Evolutionary conservation across 2,329 filamentous ascomycete species (phyloP), one percentile per base, ranked within the genome.

Genomic region (Pseudocercospora vitis): DNA sequence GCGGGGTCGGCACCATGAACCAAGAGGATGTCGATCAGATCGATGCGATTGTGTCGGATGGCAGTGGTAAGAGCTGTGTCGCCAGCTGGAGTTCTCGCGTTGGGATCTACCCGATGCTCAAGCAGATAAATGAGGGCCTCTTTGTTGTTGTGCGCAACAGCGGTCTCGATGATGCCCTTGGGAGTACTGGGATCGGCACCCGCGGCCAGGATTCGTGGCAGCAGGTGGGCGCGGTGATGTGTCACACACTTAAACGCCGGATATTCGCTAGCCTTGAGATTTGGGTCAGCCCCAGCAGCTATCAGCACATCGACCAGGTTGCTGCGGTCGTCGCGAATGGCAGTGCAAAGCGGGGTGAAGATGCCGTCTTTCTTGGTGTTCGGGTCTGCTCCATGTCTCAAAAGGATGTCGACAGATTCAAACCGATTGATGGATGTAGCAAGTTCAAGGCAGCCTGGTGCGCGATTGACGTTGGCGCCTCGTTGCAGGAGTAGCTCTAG

Each of bases 221-320:
- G 74, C 63, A 82, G 81, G 14, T 86, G 81, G 0, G 80, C 71
- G 19, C 84, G 78, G 65, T 83, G 78, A 65, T 87, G 84, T 0
- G 84, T 86, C 19, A 88, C 78, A 56, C 84, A 87, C 66, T 87
- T 87, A 76, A 84, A 87, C 3, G 79, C 74, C 0, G 85, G 85
- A 62, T 84, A 86, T 63, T 87, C 84, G 40, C 80, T 78, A 0
- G 83, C 82, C 5, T 77, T 77, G 16, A 76, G 65, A 55, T 82
- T 80, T 12, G 79, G 75, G 58, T 81, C 73, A 5, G 78, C 80
- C 6, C 75, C 76, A 26, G 78, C 74, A 37, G 71, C 71, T 24
- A 81, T 75, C 71, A 88, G 76, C 9, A 86, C 77, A 11, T 79
- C 73, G 46, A 88, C 77, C 31, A 88, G 82, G 11, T 86, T 82